Base-by-base conservation (phyloP, 768 basidiomycete species). In the Mycena indigotica region DNA sequence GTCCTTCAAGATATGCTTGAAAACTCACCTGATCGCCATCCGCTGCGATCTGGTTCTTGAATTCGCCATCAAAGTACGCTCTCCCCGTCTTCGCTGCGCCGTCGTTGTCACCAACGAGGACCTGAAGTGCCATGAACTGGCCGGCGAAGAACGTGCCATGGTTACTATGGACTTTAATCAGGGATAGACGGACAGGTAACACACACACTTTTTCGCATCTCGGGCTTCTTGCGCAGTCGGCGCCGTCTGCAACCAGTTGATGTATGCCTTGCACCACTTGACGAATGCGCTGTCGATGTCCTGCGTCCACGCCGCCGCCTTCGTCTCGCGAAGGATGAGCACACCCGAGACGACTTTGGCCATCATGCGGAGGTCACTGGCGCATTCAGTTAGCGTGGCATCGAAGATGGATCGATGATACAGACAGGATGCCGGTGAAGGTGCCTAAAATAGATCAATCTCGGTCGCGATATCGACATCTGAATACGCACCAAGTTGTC, bases 71-170 rank as follows among this genome's bases (percentile, higher is more conserved):
- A 68, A 87, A 88, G 65, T 82, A 88, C 0, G 69, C 72, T 21
- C 79, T 65, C 0, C 83, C 76, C 21, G 77, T 75, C 28, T 73
- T 68, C 39, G 71, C 70, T 4, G 86, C 86, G n/a, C 82, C 84
- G 16, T 65, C 56, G 2, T 65, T 69, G 66, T 88, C 80, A 26
- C 79, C 77, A 25, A 79, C 73, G 12, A 88, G 65, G 25, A 87
- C 67, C 63, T 85, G 81, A 41, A 87, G 69, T 0, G 84, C 77
- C 0, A 83, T 81, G 1, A 84, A 72, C 66, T 89, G 86, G 61
- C 79, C 82, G 64, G 76, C 81, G 67, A 80, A 88, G 69, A 83
- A 88, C 0, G 83, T 76, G 21, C 84, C 86, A 62, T 88, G 87
- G 62, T 89, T 89, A 64, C 86, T 88, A 62, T 30, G 6, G 45